Evolutionary conservation across 345 rosid genomes (phyloP).

Genomic region (Euphorbia lathyris): DNA sequence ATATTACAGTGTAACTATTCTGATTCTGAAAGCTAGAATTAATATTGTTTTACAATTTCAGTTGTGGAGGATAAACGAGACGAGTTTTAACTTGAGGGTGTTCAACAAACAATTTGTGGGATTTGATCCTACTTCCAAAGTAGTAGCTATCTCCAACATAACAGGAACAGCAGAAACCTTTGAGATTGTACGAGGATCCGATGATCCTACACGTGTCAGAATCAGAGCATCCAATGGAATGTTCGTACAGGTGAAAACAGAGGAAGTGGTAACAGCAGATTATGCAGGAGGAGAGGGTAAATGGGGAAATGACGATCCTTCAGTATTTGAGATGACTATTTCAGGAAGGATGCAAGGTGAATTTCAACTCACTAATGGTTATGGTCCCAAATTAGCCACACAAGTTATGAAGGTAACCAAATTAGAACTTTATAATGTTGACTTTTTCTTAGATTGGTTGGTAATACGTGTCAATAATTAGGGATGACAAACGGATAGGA

Average conservation of each 20-base stretch:
- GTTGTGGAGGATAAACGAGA: slow-evolving; percentile 61
- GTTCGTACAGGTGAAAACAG: slow-evolving; percentile 53
- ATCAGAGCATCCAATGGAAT: slow-evolving; percentile 52
- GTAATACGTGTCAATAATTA: too few species aligned
- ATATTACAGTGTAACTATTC: too few species aligned
- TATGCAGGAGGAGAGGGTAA: slow-evolving; percentile 27
- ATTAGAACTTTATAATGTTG: neutral
- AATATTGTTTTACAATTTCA: neutral
- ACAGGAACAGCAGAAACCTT: slow-evolving; percentile 33
- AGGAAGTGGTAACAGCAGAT: slow-evolving; percentile 52
- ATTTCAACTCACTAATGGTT: slow-evolving; percentile 61
- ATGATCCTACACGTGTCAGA: slow-evolving; percentile 36
- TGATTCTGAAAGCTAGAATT: too few species aligned
- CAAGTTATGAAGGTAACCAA: slow-evolving; percentile 43
- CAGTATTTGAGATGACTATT: slow-evolving; percentile 39
- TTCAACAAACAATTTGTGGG: slow-evolving; percentile 47
- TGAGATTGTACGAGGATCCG: slow-evolving; percentile 41
- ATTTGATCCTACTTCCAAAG: slow-evolving; percentile 15
- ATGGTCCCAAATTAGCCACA: slow-evolving; percentile 45
- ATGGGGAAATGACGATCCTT: slow-evolving; percentile 54
- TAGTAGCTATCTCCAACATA: slow-evolving; percentile 35
- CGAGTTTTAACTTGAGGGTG: slow-evolving; percentile 44
- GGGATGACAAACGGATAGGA: too few species aligned
- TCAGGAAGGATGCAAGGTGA: slow-evolving; percentile 41
- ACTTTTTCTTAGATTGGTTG: too few species aligned